phyloP scores from a whole-genome alignment of 306 rosid species.

The Neltuma alba region DNA sequence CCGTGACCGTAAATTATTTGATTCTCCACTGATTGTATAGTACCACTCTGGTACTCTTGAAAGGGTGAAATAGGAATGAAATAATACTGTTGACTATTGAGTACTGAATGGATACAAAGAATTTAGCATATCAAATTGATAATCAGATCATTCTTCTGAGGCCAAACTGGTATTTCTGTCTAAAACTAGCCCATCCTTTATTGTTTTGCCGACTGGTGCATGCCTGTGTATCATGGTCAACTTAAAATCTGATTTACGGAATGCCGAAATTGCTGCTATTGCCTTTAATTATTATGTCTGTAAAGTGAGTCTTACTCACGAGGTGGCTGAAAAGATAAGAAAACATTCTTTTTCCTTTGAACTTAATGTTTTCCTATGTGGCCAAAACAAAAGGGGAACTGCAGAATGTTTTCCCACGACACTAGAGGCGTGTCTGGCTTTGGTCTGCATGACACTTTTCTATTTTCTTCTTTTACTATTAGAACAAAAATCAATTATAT shows the following conservation, averaged over 20 bases:
- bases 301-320: not conserved
- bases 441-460: not conserved
- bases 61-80: not conserved
- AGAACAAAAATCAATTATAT: not conserved
- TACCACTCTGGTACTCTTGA: not conserved
- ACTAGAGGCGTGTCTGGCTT: not conserved
- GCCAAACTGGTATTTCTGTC: slow-evolving; percentile 14
- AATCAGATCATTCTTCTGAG: not conserved
- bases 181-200: slow-evolving; percentile 33
- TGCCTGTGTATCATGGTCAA: slow-evolving; percentile 36
- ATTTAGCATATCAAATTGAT: not conserved
- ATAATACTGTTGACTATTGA: not conserved
- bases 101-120: not conserved
- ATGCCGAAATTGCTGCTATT: slow-evolving; percentile 33
- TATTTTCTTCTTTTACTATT: not conserved
- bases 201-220: slow-evolving; percentile 34
- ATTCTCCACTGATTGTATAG: not conserved
- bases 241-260: slow-evolving; percentile 32
- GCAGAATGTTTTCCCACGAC: not conserved
- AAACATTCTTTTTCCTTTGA: not conserved
- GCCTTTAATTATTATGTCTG: slow-evolving; percentile 28
- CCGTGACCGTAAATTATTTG: not conserved
- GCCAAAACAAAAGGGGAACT: no score
- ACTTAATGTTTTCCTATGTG: no score
- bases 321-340: slow-evolving; percentile 12